Evolutionary conservation across 2,329 filamentous ascomycete genomes (phyloP), one percentile per base, ranked within the genome.

Genomic region (Cladophialophora immunda): DNA sequence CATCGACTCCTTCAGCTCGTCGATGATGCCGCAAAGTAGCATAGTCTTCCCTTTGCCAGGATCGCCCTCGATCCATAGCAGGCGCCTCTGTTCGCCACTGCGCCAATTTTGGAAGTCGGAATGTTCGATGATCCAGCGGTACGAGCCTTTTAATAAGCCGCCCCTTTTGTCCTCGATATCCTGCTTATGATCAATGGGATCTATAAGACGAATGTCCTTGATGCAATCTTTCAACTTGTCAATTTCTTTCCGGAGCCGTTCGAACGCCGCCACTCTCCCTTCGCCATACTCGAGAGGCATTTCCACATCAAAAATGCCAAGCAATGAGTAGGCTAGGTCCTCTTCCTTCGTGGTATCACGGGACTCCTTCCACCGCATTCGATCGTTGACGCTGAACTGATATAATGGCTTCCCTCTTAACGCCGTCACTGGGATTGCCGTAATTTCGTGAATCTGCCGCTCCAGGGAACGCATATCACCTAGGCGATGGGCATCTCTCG

Each of bases 41-140:
- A 81, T 81, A 6, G 78, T 81, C 69, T 80, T 81, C 19, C 79
- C 78, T 64, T 80, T 79, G 4, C 77, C 77, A 52, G 77, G 72
- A 52, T 76, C 75, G 8, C 74, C 78, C 58, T 74, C 74, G 30
- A 81, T 76, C 79, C 78, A 81, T n/a, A 81, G 73, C 7, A 79
- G 58, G 30, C 68, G 71, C 27, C 60, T 68, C 15, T 76, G 65
- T 1, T 72, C 41, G 19, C 65, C 66, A 64, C 75, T 36, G 32
- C 47, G 47, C 73, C 73, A 76, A 52, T 50, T 34, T 9, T 61
- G 32, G 50, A 71, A 76, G n/a, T 68, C 65, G 13, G 61, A 17
- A 47, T 73, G 54, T 13, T 71, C 17, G 7, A 74, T 61, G 45
- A 75, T 68, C 74, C 74, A 76, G n/a, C 68, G 52, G 25, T 68